Conservation (phyloP, 2,329 filamentous ascomycete species). For the Nemania bipapillata region DNA sequence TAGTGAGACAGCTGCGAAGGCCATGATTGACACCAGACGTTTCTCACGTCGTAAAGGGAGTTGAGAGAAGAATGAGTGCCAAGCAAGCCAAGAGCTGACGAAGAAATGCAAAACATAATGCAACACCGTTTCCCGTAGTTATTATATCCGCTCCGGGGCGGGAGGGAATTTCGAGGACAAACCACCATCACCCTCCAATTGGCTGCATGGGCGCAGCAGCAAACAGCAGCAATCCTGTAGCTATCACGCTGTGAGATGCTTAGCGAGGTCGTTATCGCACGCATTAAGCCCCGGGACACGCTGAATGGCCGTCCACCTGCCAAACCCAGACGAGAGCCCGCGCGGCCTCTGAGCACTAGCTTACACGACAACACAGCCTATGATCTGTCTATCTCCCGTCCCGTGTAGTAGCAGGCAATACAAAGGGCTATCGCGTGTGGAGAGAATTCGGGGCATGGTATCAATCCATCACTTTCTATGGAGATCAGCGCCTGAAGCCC, state of each 20-base stretch:
- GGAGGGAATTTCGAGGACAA: neutral
- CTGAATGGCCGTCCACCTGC: constrained; percentile 17
- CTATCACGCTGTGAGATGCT: neutral
- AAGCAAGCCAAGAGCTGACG: constrained; percentile 27
- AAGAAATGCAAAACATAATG: constrained; percentile 4
- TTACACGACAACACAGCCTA: neutral
- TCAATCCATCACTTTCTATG: constrained; percentile 19
- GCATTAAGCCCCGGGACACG: neutral
- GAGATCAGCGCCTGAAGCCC: neutral
- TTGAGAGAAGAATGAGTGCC: constrained; percentile 9
- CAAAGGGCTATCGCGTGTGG: constrained; percentile 1
- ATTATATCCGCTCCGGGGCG: constrained; percentile 1
- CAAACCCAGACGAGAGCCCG: constrained; percentile 30
- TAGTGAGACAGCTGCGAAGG: constrained; percentile 21
- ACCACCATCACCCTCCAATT: neutral
- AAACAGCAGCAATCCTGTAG: neutral
- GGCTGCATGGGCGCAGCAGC: neutral
- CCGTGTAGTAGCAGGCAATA: neutral
- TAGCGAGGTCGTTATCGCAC: constrained; percentile 15
- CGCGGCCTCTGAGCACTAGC: constrained; percentile 18
- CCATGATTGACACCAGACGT: constrained; percentile 27
- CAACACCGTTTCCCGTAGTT: constrained; percentile 9
- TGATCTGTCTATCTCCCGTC: neutral
- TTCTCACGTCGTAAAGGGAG: neutral
- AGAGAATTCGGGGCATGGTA: neutral